Conservation (phyloP, 768 basidiomycete species). For the Galerina sulciceps region DNA sequence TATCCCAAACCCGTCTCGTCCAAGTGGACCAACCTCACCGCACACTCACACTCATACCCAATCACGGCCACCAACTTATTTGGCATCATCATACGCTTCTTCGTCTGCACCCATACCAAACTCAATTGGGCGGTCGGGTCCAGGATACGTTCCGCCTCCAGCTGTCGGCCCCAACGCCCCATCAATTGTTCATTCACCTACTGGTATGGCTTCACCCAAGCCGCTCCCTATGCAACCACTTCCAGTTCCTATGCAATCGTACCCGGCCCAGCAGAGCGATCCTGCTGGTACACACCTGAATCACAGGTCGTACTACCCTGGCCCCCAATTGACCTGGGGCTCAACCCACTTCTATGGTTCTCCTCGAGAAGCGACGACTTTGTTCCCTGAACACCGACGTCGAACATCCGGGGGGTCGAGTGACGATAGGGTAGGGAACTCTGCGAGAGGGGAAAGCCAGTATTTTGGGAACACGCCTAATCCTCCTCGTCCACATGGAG, state of each 20-base stretch:
- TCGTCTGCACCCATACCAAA: background rate
- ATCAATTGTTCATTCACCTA: constrained; percentile 19
- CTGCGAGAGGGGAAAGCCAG: no score
- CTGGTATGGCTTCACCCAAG: constrained; percentile 11
- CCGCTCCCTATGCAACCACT: constrained; percentile 15
- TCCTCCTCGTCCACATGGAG: no score
- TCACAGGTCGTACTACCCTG: no score
- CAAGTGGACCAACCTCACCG: background rate
- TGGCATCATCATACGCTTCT: background rate
- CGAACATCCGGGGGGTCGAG: no score
- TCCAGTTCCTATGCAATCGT: constrained; percentile 11
- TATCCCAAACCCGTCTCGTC: background rate
- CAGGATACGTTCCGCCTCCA: constrained; percentile 7
- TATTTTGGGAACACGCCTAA: no score
- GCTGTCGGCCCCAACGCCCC: constrained; percentile 7
- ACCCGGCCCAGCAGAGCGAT: constrained; percentile 13
- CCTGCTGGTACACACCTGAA: background rate
- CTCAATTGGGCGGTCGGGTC: background rate
- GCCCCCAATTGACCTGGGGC: no score
- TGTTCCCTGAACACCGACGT: no score
- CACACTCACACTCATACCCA: background rate
- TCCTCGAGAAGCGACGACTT: no score
- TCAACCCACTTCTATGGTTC: no score
- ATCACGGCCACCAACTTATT: no score
- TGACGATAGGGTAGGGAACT: no score